Evolutionary conservation across 345 rosid species (phyloP), one percentile per base, ranked within the genome.

Genomic region (Conringia planisiliqua): DNA sequence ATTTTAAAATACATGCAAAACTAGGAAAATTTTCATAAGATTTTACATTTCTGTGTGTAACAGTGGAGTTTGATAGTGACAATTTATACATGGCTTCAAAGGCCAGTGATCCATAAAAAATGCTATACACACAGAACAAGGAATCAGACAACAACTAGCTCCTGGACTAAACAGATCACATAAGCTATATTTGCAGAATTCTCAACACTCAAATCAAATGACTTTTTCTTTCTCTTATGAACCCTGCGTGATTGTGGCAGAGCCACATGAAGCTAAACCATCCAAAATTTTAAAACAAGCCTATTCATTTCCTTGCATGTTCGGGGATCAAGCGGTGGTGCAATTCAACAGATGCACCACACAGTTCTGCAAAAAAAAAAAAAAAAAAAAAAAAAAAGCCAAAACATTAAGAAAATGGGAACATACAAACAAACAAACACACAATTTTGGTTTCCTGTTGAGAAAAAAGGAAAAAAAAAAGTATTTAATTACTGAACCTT

Each of bases 311-410:
- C 71, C 73, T 61, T 5, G 69, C 78, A 9, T 86, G 89, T 71
- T 82, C 85, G 1, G 97, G 97, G 60, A 89, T 86, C 61, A 93
- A 93, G 3, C 88, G 87, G 7, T 81, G 78, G 1, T 87, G 82
- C 71, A 93, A 83, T 70, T 86, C 98, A 26, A 80, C 22, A 22
- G 96, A 70, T 68, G 88, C 91, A 62, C 96, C 98, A 12, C 80
- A 83, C 83, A 93, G 54, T 81, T 93, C 98, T 93, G 89, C 79
- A 86, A 43, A 63, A 43, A 63, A 38, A 11, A 39, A 5, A 4
- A 32, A 40, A 57, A 18, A 29, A 6, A 43, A 63, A 38, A 11
- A 39, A 5, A 4, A 32, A 40, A 57, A 18, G 40, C 3, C 33
- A 32, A 29, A 66, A 18, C 4, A 47, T 66, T 7, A 46, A 46